Evolutionary conservation across 2,329 filamentous ascomycete genomes (phyloP).

Genomic region (Stachybotrys chartarum): DNA sequence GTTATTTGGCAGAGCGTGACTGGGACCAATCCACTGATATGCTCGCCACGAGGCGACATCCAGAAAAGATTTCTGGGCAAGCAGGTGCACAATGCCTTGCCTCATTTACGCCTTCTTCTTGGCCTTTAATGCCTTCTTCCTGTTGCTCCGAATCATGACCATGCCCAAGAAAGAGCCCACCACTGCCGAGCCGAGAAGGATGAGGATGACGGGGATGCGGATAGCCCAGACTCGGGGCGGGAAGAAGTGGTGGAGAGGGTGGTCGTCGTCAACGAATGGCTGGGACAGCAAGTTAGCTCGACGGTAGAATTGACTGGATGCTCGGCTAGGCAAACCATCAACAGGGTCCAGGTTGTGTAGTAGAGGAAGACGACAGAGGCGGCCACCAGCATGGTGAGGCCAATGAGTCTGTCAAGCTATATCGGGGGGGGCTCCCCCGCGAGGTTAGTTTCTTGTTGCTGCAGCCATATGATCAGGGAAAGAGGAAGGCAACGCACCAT

Average conservation of each 20-base stretch:
- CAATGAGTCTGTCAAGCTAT: conserved; percentile 82
- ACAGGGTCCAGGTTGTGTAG: conserved; percentile 95
- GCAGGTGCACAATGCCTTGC: no score
- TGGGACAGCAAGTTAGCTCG: conserved; percentile 28
- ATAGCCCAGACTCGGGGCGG: conserved; percentile 98
- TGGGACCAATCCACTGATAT: no score
- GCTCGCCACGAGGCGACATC: no score
- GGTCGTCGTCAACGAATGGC: conserved; percentile 95
- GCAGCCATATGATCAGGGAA: background rate
- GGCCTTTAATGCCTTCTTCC: conserved; percentile 93
- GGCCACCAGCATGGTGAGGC: conserved; percentile 62
- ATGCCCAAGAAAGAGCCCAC: conserved; percentile 93
- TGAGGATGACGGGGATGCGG: conserved; percentile 93
- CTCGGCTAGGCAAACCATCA: conserved; percentile 63
- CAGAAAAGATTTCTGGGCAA: no score
- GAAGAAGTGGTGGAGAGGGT: conserved; percentile 91
- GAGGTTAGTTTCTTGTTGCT: background rate
- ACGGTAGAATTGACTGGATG: conserved; percentile 4
- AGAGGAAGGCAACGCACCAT: conserved; percentile 15
- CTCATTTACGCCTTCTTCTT: conserved; percentile 74
- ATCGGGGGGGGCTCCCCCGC: background rate
- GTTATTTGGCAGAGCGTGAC: no score
- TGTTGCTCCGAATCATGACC: conserved; percentile 98
- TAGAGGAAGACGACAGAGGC: conserved; percentile 64
- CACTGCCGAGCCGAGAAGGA: conserved; percentile 84